Conservation (phyloP, 2,329 filamentous ascomycete genomes). For the Aspergillus pseudoglaucus region DNA sequence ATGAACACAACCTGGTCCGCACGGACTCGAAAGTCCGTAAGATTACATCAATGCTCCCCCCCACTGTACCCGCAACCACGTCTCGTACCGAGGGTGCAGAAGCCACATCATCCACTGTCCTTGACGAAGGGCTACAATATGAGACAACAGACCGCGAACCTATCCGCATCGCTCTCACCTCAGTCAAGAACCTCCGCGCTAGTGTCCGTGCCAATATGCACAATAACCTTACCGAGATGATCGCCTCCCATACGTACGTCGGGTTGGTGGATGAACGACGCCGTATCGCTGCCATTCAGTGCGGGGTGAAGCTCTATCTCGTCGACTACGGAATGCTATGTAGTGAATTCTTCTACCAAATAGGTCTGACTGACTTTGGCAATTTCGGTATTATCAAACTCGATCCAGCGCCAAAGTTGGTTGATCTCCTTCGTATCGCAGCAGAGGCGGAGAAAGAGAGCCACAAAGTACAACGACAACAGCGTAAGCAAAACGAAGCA, state of each 20-base stretch:
- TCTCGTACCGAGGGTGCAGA: constrained; percentile 27
- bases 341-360: constrained; percentile 90
- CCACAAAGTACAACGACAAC: constrained; percentile 9
- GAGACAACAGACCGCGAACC: constrained; percentile 63
- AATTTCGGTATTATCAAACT: constrained; percentile 87
- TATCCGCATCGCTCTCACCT: constrained; percentile 67
- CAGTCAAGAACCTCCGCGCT: constrained; percentile 75
- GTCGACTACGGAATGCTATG: constrained; percentile 85
- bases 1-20: constrained; percentile 82
- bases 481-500: constrained; percentile 11
- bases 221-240: constrained; percentile 76
- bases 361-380: constrained; percentile 89
- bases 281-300: constrained; percentile 85
- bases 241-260: constrained; percentile 85
- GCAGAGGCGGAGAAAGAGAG: constrained; percentile 62
- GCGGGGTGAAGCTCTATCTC: constrained; percentile 84
- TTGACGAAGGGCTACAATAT: constrained; percentile 58
- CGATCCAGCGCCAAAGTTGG: constrained; percentile 64
- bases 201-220: constrained; percentile 77
- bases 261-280: constrained; percentile 83
- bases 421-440: constrained; percentile 65
- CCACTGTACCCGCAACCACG: constrained; percentile 34
- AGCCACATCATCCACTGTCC: constrained; percentile 11
- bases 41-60: constrained; percentile 91
- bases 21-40: constrained; percentile 86